Conservation (phyloP, 305 asterid genomes). For the Striga hermonthica region DNA sequence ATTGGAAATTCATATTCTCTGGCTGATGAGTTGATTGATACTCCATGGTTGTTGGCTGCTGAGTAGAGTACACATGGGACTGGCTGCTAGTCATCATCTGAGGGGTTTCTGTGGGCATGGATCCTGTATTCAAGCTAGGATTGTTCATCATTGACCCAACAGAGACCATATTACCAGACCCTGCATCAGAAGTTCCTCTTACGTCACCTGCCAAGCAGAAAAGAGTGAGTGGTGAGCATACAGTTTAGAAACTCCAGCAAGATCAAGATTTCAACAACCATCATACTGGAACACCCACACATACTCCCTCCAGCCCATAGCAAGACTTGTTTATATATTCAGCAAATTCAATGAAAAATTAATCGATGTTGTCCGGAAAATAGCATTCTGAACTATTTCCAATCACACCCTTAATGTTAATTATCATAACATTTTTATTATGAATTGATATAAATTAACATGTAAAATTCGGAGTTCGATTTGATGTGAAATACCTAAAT, state of each 20-base stretch:
- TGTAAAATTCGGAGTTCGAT: too few relatives aligned
- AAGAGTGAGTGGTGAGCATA: slow-evolving; percentile 26
- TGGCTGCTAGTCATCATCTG: slow-evolving; percentile 47
- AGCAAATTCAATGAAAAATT: too few relatives aligned
- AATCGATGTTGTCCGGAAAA: too few relatives aligned
- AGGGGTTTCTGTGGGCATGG: slow-evolving; percentile 51
- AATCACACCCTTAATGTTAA: too few relatives aligned
- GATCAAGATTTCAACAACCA: slow-evolving; percentile 7
- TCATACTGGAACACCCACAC: slow-evolving; percentile 10
- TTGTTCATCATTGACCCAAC: slow-evolving; percentile 48
- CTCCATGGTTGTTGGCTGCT: slow-evolving; percentile 46
- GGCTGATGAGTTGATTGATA: slow-evolving; percentile 51
- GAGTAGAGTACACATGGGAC: slow-evolving; percentile 49
- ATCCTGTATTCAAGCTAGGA: slow-evolving; percentile 47
- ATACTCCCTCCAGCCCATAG: not conserved
- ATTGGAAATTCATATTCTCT: slow-evolving; percentile 52
- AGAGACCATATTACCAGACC: slow-evolving; percentile 62
- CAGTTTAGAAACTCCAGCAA: slow-evolving; percentile 21
- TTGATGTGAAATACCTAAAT: too few relatives aligned
- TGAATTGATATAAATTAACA: too few relatives aligned
- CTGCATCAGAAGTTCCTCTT: slow-evolving; percentile 61
- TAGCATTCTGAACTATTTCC: too few relatives aligned
- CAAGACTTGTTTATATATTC: too few relatives aligned
- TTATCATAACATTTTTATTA: too few relatives aligned
- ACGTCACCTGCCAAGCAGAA: slow-evolving; percentile 64